Evolutionary conservation across 1,284 basidiomycete species (phyloP), one percentile per base, ranked within the genome.

Genomic region (Hypsizygus ulmarius): DNA sequence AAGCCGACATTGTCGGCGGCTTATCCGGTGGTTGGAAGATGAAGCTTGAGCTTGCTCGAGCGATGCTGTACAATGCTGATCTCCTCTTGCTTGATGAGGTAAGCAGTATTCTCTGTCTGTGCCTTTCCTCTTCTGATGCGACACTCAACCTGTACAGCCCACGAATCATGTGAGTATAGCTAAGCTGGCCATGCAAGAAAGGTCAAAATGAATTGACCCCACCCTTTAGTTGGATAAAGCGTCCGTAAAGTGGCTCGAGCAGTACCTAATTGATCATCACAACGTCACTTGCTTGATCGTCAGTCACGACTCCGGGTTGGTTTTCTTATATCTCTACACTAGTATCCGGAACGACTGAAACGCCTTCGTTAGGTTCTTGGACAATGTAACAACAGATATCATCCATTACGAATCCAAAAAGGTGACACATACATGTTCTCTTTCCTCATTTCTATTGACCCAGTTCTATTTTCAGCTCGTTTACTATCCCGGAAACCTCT

Each of bases 21-120:
- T 75, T 98, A 51, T 97, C 94, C 15, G 97, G 97, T 67, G 96
- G 97, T 43, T 99, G 96, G 96, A 99, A 99, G 78, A 99, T 99
- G 96, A 93, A 93, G 75, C 81, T 93, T 54, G 96, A 89, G 73
- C 81, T 90, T 40, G 93, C 88, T 11, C 77, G 93, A 59, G 94
- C 94, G n/a, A 97, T 97, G 92, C 73, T 97, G 45, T 95, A 95
- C 72, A 91, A 94, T 62, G 97, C 95, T 32, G 94, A 97, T 71
- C 81, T 97, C 45, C 78, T 97, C 39, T 77, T 98, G 46, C 82
- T 98, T 44, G 93, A 94, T 65, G 87, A 89, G 74, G 83, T 86
- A 50, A 56, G 43, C 4, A 25, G 7, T 25, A 44, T 35, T 16
- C 42, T 30, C 11, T 44, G 10, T 21, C 44, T 5, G 34, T 15